Evolutionary conservation across 2,329 filamentous ascomycete genomes (phyloP), one percentile per base, ranked within the genome.

Genomic region (Aspergillus ochraceoroseus): DNA sequence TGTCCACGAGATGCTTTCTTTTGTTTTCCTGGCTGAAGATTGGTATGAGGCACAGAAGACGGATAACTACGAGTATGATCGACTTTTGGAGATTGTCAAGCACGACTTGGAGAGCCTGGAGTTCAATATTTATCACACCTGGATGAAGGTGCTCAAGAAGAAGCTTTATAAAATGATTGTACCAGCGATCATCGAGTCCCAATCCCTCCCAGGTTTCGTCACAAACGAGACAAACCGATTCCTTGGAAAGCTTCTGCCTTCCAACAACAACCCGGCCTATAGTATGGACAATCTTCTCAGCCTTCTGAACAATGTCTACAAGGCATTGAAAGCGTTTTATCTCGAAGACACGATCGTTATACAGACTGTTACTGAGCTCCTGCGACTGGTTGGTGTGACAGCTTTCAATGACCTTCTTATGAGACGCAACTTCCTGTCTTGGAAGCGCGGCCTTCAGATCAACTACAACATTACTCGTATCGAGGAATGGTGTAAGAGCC

Each of bases 131-230:
- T 98, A 98, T 70, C 92, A 98, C 70, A 98, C 92, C 17, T 98
- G 92, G 92, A 98, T 98, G 92, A 98, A 98, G 76, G 87, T 95
- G 42, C 73, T 98, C 60, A 98, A 98, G 79, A 95, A 95, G 80
- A 95, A 94, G 72, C 77, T 98, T 49, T 87, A 94, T 59, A 96
- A 96, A 78, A 98, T 98, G 92, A 94, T 98, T 59, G 94, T 98
- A 38, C 92, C 92, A 1, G 92, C 92, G 41, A 98, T 98, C 64
- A 98, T 98, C 59, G 92, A 98, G 67, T 96, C 90, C 32, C 92
- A 98, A 67, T 96, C 92, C 15, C 80, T 98, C 47, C 92, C 92
- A 36, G 92, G 92, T 54, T 98, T 98, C 66, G 92, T 98, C 53
- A 98, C 92, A 44, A 98, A 94, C 66, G 92, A 98, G 73, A 94